Evolutionary conservation across 306 rosid genomes (phyloP).

Genomic region (Chamaecrista fasciculata): DNA sequence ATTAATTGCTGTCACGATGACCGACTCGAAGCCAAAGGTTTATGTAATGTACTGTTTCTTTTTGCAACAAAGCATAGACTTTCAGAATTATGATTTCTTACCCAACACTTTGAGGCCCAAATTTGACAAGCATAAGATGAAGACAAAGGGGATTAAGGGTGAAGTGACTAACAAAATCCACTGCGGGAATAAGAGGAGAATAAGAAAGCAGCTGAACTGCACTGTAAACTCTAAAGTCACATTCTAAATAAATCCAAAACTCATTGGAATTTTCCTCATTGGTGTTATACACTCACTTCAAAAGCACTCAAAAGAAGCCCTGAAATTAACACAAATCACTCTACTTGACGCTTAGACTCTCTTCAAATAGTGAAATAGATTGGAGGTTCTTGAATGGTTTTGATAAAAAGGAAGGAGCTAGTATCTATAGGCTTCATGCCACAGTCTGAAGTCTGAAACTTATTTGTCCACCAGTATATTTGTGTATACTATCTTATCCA

Average conservation of each 20-base stretch:
- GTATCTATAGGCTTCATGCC: neutral
- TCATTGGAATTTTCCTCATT: neutral
- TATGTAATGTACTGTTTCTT: slow-evolving; percentile 1
- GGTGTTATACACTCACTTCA: neutral
- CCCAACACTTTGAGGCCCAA: neutral
- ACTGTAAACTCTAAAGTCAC: neutral
- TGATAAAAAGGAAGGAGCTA: neutral
- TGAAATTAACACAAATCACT: neutral
- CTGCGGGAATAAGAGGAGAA: neutral
- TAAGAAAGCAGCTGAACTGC: neutral
- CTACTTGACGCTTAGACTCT: neutral
- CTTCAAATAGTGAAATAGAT: neutral
- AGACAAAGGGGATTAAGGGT: neutral
- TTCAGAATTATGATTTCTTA: slow-evolving; percentile 9
- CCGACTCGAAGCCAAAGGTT: slow-evolving; percentile 16
- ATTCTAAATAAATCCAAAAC: neutral
- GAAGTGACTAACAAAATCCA: neutral
- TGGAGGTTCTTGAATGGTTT: neutral
- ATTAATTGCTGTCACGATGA: neutral
- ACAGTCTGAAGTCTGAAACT: neutral
- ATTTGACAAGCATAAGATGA: slow-evolving; percentile 1
- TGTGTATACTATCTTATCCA: neutral
- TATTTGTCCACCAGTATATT: neutral
- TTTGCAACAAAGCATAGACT: neutral
- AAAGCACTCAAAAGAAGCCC: neutral